Base-by-base conservation (phyloP, 1,284 basidiomycete species). In the Schizopora paradoxa region DNA sequence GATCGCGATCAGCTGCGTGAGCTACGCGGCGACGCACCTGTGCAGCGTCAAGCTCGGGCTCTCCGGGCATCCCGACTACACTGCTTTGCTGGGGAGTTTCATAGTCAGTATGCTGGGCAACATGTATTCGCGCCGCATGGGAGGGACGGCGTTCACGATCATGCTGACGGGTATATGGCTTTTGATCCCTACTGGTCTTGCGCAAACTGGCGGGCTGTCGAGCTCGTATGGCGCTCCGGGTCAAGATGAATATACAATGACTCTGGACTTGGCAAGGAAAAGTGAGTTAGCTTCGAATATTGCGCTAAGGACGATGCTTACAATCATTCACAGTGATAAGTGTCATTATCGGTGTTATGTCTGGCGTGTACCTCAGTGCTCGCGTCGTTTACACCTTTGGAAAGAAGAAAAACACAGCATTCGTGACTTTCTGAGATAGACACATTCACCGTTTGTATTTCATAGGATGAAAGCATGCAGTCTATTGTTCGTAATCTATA, bases 81-180 rank as follows among this genome's bases (percentile, higher is more conserved):
- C 91, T 16, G 85, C 82, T 32, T 83, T 86, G n/a, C 86, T 91
- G 53, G 89, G 89, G 2, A 87, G 88, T 19, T 91, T 91, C 56
- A 86, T 84, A 6, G 83, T 91, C 33, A 86, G 87, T 26, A 56
- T 91, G 25, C 69, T 92, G 19, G 89, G 90, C 1, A 92, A 92
- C 57, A 64, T 85, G 1, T 92, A 92, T 62, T 91, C 89, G 47
- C 71, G 89, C 45, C 78, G 80, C 58, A 87, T 90, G 75, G 79
- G 84, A n/a, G 90, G 90, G 7, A 91, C 89, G 3, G 89, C 90
- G 19, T 92, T 92, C 64, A 90, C 88, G 4, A 83, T 83, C 4
- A 92, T 91, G 87, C 87, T 90, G 23, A 86, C 87, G 3, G 90
- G 89, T 41, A 87, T 92, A 11, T 64, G 90, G 53, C 90, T 91